phyloP scores from a whole-genome alignment of 2,329 filamentous ascomycete species.

The Exophiala spinifera region DNA sequence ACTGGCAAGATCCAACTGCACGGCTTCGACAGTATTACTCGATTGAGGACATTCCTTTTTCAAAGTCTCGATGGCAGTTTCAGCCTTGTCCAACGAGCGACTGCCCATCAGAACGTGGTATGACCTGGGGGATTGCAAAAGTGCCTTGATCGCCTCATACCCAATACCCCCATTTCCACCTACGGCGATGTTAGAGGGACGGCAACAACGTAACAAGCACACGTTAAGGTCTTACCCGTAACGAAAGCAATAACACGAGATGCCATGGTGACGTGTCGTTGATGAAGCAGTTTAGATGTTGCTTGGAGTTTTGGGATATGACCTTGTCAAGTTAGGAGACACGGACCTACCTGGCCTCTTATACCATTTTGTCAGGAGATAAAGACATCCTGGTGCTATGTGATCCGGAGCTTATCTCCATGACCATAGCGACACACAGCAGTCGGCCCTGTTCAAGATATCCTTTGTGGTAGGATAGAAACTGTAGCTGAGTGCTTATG shows the following conservation, averaged over 20 bases:
- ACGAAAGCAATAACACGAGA: not conserved
- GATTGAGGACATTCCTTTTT: slow-evolving; percentile 20
- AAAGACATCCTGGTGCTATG: not conserved
- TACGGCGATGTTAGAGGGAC: not conserved
- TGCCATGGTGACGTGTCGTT: not conserved
- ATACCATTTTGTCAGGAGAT: not conserved
- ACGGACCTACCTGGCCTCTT: not conserved
- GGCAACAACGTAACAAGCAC: not conserved
- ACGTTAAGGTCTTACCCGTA: not conserved
- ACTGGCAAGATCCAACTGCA: slow-evolving; percentile 35
- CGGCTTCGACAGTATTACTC: slow-evolving; percentile 28
- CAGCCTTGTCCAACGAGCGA: slow-evolving; percentile 17
- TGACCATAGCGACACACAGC: not conserved
- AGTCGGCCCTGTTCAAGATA: too few species aligned
- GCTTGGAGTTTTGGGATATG: not conserved
- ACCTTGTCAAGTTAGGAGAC: not conserved
- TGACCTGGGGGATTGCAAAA: slow-evolving; percentile 21
- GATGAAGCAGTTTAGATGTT: not conserved
- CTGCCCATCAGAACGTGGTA: slow-evolving; percentile 29
- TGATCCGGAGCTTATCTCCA: not conserved
- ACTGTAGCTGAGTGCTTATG: too few species aligned
- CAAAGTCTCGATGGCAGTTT: slow-evolving; percentile 15
- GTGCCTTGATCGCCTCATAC: slow-evolving; percentile 27
- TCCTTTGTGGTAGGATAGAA: too few species aligned
- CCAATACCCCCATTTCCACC: slow-evolving; percentile 33